Conservation (phyloP, 306 rosid species). For the Mucuna pruriens region DNA sequence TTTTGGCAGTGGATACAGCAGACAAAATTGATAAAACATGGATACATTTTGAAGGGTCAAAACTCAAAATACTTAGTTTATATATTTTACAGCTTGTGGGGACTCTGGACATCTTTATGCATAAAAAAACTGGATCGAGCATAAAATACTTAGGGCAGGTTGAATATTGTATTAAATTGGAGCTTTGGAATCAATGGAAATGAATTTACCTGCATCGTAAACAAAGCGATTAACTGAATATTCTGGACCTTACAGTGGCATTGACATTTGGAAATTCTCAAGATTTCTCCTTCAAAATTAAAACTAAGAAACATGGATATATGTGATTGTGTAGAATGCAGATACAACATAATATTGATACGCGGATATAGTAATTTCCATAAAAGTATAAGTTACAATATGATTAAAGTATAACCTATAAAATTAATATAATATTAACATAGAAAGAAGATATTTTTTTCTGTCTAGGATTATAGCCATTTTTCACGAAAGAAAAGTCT, state of each 20-base stretch:
- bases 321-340: too few relatives aligned
- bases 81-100: neutral
- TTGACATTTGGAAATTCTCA: neutral
- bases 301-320: neutral
- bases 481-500: too few relatives aligned
- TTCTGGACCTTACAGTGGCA: neutral
- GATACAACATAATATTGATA: too few relatives aligned
- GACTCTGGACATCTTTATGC: neutral
- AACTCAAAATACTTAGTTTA: neutral
- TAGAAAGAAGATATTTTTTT: too few relatives aligned
- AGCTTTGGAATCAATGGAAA: neutral
- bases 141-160: conserved; percentile 9
- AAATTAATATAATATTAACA: too few relatives aligned
- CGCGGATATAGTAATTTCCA: too few relatives aligned
- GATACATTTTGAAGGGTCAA: neutral
- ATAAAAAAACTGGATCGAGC: neutral
- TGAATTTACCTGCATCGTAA: neutral
- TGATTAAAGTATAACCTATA: too few relatives aligned
- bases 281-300: neutral
- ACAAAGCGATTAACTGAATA: neutral
- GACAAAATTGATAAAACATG: neutral
- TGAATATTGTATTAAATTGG: neutral
- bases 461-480: too few relatives aligned
- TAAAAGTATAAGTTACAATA: too few relatives aligned
- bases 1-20: neutral